Evolutionary conservation across 2,329 filamentous ascomycete species (phyloP).

Genomic region (Fusarium compactum): DNA sequence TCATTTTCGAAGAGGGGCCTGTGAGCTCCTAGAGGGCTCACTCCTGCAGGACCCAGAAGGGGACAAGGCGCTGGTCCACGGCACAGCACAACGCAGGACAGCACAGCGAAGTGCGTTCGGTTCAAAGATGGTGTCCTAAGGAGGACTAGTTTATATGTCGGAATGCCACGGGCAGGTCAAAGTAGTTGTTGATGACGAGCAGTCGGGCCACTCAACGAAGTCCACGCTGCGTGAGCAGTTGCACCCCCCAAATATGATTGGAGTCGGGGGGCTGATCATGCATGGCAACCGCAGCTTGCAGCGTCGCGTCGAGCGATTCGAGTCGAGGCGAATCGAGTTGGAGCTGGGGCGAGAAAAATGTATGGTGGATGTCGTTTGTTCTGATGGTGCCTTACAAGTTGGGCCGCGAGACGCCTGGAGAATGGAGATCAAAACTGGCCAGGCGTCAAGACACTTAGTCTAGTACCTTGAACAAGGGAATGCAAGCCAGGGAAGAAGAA

Average conservation of each 20-base stretch:
- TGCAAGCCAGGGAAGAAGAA: not conserved
- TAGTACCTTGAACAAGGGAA: not conserved
- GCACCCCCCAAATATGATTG: constrained; percentile 46
- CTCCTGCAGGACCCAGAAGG: constrained; percentile 32
- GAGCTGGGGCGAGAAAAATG: constrained; percentile 41
- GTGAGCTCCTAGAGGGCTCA: constrained; percentile 31
- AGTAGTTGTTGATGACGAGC: constrained; percentile 39
- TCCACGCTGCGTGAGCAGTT: constrained; percentile 48
- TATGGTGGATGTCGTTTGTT: constrained; percentile 24
- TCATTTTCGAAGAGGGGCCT: constrained; percentile 47
- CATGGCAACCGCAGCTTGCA: constrained; percentile 49
- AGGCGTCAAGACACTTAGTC: constrained; percentile 16
- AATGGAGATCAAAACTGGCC: constrained; percentile 12
- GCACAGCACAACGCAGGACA: constrained; percentile 41
- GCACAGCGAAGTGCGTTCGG: constrained; percentile 17
- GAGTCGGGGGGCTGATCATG: constrained; percentile 48
- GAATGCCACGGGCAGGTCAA: constrained; percentile 34
- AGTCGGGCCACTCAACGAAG: constrained; percentile 45
- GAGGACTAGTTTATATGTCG: constrained; percentile 36
- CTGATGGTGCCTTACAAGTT: constrained; percentile 44
- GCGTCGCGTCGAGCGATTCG: constrained; percentile 37
- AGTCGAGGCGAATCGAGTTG: constrained; percentile 21
- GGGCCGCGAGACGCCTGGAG: constrained; percentile 42
- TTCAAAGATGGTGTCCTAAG: constrained; percentile 34
- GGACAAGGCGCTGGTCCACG: constrained; percentile 33